These are phyloP conservation scores for Pistacia vera DNA, from an alignment of 345 rosid genomes.

Conservation along the genomic window DNA sequence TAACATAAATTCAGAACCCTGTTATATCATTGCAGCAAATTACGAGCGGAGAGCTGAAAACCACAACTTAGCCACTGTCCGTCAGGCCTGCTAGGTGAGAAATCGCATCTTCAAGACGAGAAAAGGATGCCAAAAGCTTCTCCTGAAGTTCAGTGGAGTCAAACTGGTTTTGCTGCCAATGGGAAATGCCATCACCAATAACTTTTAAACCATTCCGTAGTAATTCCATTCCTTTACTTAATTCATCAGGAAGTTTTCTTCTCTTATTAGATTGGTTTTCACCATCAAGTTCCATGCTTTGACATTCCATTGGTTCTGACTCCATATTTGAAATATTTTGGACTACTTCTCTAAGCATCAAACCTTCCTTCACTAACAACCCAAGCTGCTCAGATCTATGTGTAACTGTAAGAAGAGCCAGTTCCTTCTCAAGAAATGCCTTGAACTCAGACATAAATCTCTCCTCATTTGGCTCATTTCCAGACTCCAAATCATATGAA, in stretches of 20 bases:
- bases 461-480: slow-evolving; percentile 61
- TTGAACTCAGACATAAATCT: slow-evolving; percentile 79
- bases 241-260: slow-evolving; percentile 83
- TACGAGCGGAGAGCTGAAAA: not conserved
- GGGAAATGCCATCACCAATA: slow-evolving; percentile 61
- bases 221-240: slow-evolving; percentile 71
- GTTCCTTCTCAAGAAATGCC: slow-evolving; percentile 83
- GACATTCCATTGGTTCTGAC: slow-evolving; percentile 21
- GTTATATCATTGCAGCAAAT: not conserved
- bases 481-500: slow-evolving; percentile 59
- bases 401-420: slow-evolving; percentile 42
- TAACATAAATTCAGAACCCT: not conserved
- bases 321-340: slow-evolving; percentile 28
- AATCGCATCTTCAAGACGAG: slow-evolving; percentile 67
- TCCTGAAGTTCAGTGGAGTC: slow-evolving; percentile 52
- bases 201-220: slow-evolving; percentile 73
- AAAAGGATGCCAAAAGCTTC: slow-evolving; percentile 59
- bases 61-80: slow-evolving; percentile 25
- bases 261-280: slow-evolving; percentile 54
- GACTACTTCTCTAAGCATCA: slow-evolving; percentile 44
- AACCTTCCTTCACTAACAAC: slow-evolving; percentile 63
- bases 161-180: slow-evolving; percentile 48
- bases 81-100: slow-evolving; percentile 53
- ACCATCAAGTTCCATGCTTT: slow-evolving; percentile 36
- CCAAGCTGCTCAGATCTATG: slow-evolving; percentile 49